Evolutionary conservation across 441 rosid species (phyloP), one percentile per base, ranked within the genome.

Genomic region (Syzygium malaccense): DNA sequence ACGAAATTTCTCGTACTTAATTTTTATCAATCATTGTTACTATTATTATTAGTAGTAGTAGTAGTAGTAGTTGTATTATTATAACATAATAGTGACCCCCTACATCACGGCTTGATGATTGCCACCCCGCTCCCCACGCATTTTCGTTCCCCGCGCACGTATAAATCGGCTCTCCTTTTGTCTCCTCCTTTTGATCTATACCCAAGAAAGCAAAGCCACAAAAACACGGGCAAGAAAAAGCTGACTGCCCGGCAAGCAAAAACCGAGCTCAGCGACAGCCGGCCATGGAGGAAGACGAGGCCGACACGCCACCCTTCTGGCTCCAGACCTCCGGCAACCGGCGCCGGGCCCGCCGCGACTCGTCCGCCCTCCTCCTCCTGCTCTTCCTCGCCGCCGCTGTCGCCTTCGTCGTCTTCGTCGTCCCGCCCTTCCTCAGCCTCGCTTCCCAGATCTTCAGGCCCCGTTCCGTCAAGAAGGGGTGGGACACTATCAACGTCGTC

Each of bases 401-500:
- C 15, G 90, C 91, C 15, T 90, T 96, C 45, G 53, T 94, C 68
- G 90, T 93, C 91, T 14, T 96, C 71, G 85, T 93, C 56, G 85
- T 96, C 87, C 98, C 97, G 87, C 89, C 95, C 1, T 71, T 94
- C 14, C 20, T 92, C 48, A 89, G 94, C 49, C 92, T 94, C 90
- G 88, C 94, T 32, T 94, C 98, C 19, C 95, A 93, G 85, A 78
- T 94, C 79, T 91, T 94, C 19, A 93, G 92, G 85, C 98, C 98
- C 4, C 92, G 95, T 4, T 87, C 86, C 28, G 94, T 97, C 64
- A 95, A 96, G 33, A 96, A 91, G 91, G 90, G 96, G 79, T 95
- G 98, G 98, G 98, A 95, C 87, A 95, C 95, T 2, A 91, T 96
- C 83, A 96, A 97, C 90, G 86, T 97, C 3, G 95, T 94, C 3